Conservation (phyloP, 1,284 basidiomycete species). For the Apiotrichum akiyoshidainum region DNA sequence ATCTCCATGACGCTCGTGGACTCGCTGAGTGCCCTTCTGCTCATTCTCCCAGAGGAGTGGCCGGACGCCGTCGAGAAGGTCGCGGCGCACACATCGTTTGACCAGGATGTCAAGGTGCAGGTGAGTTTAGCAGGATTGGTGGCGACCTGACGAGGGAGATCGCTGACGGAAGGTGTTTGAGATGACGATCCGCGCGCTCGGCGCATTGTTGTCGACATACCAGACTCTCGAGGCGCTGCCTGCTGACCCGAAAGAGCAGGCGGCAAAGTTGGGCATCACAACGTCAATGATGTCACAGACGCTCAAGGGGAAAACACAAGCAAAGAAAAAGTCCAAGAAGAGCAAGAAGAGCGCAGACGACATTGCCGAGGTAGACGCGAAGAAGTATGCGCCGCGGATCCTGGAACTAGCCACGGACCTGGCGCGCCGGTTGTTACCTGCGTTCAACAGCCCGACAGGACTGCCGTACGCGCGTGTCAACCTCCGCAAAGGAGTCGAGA, state of each 20-base stretch:
- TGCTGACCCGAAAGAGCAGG: constrained; percentile 40
- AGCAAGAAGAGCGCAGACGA: no score
- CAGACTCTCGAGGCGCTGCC: constrained; percentile 60
- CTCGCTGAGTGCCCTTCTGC: constrained; percentile 39
- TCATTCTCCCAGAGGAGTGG: constrained; percentile 39
- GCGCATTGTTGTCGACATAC: constrained; percentile 80
- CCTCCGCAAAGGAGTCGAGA: constrained; percentile 36
- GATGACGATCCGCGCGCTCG: constrained; percentile 82
- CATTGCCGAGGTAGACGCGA: constrained; percentile 52
- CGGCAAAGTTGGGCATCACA: constrained; percentile 21
- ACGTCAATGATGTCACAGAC: no score
- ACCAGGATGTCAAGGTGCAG: constrained; percentile 59
- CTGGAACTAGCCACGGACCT: constrained; percentile 77
- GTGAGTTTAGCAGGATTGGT: constrained; percentile 59
- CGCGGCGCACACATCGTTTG: constrained; percentile 33
- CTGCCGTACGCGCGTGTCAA: constrained; percentile 80
- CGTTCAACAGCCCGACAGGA: constrained; percentile 82
- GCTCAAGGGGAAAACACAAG: no score
- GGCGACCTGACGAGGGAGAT: constrained; percentile 37
- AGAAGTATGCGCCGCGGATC: constrained; percentile 68
- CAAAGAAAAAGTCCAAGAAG: no score
- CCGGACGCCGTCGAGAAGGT: constrained; percentile 38
- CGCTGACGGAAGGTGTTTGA: constrained; percentile 36
- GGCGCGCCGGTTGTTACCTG: constrained; percentile 75
- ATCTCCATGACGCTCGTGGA: constrained; percentile 47